phyloP scores from a whole-genome alignment of 2,329 filamentous ascomycete species.

The Pseudogymnoascus verrucosus region DNA sequence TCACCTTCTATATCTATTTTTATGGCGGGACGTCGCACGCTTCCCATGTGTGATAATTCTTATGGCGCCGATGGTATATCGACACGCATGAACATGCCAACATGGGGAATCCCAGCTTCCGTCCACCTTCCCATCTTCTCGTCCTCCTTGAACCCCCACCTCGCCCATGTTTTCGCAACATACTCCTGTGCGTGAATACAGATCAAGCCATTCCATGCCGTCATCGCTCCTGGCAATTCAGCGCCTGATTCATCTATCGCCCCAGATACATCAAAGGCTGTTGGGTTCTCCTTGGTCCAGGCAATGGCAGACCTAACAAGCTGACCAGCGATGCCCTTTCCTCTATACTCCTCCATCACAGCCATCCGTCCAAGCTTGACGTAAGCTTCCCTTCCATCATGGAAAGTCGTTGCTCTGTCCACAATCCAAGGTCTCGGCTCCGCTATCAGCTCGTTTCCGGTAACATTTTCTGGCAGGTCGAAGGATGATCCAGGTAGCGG shows the following conservation, averaged over 20 bases:
- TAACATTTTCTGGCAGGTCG: conserved; percentile 10
- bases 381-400: conserved; percentile 63
- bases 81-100: conserved; percentile 67
- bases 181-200: conserved; percentile 71
- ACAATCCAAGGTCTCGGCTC: conserved; percentile 16
- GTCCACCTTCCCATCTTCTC: conserved; percentile 67
- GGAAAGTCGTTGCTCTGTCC: conserved; percentile 37
- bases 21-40: background rate
- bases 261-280: conserved; percentile 40
- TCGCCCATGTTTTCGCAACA: conserved; percentile 57
- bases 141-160: conserved; percentile 67
- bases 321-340: conserved; percentile 53
- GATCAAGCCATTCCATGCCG: conserved; percentile 65
- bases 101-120: conserved; percentile 77
- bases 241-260: background rate
- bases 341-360: conserved; percentile 57
- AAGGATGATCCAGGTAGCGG: conserved; percentile 37
- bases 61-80: conserved; percentile 15
- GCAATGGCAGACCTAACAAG: conserved; percentile 59
- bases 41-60: background rate
- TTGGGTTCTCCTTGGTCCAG: conserved; percentile 53
- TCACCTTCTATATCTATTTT: background rate
- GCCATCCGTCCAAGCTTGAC: conserved; percentile 76
- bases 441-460: conserved; percentile 12
- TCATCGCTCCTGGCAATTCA: conserved; percentile 37